These are phyloP conservation scores for Solanum etuberosum DNA, from an alignment of 257 asterid species.

Conservation along the genomic window DNA sequence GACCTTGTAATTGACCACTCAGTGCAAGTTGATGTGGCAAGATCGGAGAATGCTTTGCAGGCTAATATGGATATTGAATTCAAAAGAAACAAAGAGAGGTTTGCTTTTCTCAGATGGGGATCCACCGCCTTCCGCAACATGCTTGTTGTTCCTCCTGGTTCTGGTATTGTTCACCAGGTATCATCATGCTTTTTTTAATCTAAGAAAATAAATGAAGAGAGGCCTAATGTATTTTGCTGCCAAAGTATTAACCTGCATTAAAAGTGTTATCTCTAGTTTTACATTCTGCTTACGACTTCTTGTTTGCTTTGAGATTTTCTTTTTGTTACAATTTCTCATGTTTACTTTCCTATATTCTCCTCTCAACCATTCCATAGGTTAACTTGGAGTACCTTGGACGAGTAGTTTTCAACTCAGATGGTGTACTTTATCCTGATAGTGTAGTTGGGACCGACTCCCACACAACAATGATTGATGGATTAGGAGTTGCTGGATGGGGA, in stretches of 20 bases:
- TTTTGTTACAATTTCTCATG: background rate
- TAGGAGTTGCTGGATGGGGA: slow-evolving; percentile 99
- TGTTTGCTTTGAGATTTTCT: background rate
- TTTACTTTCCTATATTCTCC: slow-evolving; percentile 3
- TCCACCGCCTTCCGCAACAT: slow-evolving; percentile 74
- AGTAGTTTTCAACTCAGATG: slow-evolving; percentile 77
- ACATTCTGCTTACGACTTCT: background rate
- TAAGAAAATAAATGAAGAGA: background rate
- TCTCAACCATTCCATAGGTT: slow-evolving; percentile 30
- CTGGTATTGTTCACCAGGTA: slow-evolving; percentile 97
- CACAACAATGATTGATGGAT: slow-evolving; percentile 89
- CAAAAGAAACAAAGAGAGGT: slow-evolving; percentile 77
- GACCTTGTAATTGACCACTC: slow-evolving; percentile 96
- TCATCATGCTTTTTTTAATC: background rate
- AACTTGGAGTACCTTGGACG: slow-evolving; percentile 93
- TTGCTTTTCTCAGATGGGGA: slow-evolving; percentile 95
- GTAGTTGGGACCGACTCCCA: slow-evolving; percentile 95
- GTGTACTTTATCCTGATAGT: slow-evolving; percentile 80
- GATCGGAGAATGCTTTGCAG: slow-evolving; percentile 88
- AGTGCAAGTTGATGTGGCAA: slow-evolving; percentile 86
- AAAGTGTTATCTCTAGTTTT: background rate
- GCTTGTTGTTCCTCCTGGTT: slow-evolving; percentile 99
- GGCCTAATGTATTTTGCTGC: background rate
- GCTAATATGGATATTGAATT: slow-evolving; percentile 87
- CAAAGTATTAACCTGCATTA: background rate